Base-by-base conservation (phyloP, 208 protist genomes). In the Trypanosoma theileri region DNA sequence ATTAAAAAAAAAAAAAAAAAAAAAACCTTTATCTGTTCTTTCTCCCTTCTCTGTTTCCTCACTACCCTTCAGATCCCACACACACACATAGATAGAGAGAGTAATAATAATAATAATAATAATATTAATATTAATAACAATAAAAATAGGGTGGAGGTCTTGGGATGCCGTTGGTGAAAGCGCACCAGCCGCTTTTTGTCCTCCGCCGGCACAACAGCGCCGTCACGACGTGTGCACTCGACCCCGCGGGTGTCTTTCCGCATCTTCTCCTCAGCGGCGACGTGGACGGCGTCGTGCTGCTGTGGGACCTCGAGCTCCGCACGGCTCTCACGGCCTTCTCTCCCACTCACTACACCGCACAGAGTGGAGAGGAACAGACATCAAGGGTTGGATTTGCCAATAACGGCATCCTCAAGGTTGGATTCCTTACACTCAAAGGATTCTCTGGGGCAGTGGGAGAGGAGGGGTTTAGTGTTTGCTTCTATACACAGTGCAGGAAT, bases 401-500 rank as follows among this genome's bases (percentile, higher is more conserved):
- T 63, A 46, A 62, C 8, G 79, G 79, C 44, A 63, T 80, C 21
- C 45, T 84, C 1, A 59, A 66, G 28, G 74, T 77, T 19, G 79
- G 79, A 21, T 84, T 84, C 68, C 52, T 84, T 31, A 14, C 63
- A 16, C 71, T 66, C 52, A 22, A 14, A 12, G n/a, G 51, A 19
- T 1, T 56, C 7, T 8, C 16, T 26, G 46, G 59, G 10, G n/a
- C 2, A 26, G 16, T 28, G 22, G 46, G 54, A 6, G 55, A 35
- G 41, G 53, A 64, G 16, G 41, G 51, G 8, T 16, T 41, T 55
- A 24, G 28, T 1, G 12, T 70, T 45, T 22, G 69, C 57, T 86
- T 94, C 55, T 94, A 91, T 73, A 89, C 82, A 10, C 89, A 94
- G 57, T 91, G 89, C 42, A 85, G 89, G 13, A 89, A 92, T 75